A percentile compares a stretch with the other conserved stretches of the same genome.
These are phyloP conservation scores for Gyromitra esculenta DNA, from an alignment of 2,329 filamentous ascomycete species.

Conservation along the genomic window DNA sequence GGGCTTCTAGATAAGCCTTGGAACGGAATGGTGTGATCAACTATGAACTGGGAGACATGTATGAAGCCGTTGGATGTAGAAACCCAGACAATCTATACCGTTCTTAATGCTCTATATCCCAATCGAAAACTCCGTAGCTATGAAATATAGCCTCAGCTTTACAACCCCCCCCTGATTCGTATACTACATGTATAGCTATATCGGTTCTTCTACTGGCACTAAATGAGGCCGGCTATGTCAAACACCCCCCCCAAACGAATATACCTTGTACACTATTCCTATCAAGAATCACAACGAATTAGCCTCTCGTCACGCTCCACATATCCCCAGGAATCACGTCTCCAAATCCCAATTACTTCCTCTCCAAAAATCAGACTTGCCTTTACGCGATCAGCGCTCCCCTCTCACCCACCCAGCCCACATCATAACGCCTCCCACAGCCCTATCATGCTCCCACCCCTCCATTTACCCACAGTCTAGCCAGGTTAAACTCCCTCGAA, in stretches of 20 bases:
- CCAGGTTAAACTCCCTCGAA: constrained; percentile 28
- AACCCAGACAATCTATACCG: no score
- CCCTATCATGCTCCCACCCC: neutral
- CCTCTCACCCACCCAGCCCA: constrained; percentile 10
- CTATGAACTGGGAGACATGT: no score
- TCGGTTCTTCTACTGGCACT: neutral
- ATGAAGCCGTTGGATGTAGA: no score
- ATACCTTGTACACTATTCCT: neutral
- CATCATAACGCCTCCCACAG: neutral
- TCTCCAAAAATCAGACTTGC: constrained; percentile 45
- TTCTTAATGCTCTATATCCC: no score
- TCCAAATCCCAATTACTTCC: neutral
- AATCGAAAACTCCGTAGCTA: no score
- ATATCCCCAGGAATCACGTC: neutral
- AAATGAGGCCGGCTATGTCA: neutral
- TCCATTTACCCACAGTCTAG: constrained; percentile 9
- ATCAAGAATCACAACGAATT: neutral
- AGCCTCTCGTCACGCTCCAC: neutral
- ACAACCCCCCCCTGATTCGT: neutral
- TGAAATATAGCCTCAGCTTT: no score
- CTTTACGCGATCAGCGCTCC: constrained; percentile 45
- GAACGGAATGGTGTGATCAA: no score
- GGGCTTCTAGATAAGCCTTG: no score
- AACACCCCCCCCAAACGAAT: neutral
- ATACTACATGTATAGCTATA: neutral